Conservation (phyloP, 1,139 yeast species). For the Pichia sp. region DNA sequence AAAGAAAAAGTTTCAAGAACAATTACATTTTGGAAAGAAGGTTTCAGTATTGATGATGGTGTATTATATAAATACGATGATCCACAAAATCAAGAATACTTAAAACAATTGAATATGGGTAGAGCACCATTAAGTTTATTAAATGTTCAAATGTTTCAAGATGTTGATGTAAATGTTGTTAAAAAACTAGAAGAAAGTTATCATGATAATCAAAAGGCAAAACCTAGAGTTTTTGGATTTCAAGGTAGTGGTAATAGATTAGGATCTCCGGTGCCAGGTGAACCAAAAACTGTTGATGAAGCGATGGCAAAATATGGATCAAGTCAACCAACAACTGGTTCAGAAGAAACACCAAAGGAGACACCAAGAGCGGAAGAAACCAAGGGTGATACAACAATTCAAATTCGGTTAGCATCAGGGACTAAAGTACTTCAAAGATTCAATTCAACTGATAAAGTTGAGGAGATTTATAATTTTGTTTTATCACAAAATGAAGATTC, state of each 20-base stretch:
- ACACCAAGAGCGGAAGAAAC: slow-evolving; percentile 18
- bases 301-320: slow-evolving; percentile 11
- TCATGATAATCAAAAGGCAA: slow-evolving; percentile 58
- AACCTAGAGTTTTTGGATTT: slow-evolving; percentile 52
- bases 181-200: slow-evolving; percentile 79
- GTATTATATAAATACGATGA: slow-evolving; percentile 82
- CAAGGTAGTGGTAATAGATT: slow-evolving; percentile 79
- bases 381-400: slow-evolving; percentile 70
- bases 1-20: slow-evolving; percentile 58
- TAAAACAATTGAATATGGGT: slow-evolving; percentile 80
- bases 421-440: slow-evolving; percentile 60
- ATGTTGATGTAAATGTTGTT: slow-evolving; percentile 88
- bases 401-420: slow-evolving; percentile 83
- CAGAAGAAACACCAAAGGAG: slow-evolving; percentile 11
- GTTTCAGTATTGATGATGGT: slow-evolving; percentile 92
- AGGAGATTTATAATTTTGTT: slow-evolving; percentile 64
- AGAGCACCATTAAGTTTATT: slow-evolving; percentile 85
- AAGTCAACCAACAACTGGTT: slow-evolving; percentile 17
- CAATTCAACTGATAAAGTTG: slow-evolving; percentile 60
- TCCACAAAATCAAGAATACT: slow-evolving; percentile 69
- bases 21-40: slow-evolving; percentile 93
- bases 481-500: slow-evolving; percentile 36
- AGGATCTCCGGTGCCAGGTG: slow-evolving; percentile 87
- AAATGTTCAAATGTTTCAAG: slow-evolving; percentile 84
- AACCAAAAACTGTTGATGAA: slow-evolving; percentile 27